A percentile compares a stretch with the other conserved stretches of the same genome.
These are phyloP conservation scores for Phoenix roebelenii DNA, from an alignment of 176 grass and related monocot species.

Conservation along the genomic window DNA sequence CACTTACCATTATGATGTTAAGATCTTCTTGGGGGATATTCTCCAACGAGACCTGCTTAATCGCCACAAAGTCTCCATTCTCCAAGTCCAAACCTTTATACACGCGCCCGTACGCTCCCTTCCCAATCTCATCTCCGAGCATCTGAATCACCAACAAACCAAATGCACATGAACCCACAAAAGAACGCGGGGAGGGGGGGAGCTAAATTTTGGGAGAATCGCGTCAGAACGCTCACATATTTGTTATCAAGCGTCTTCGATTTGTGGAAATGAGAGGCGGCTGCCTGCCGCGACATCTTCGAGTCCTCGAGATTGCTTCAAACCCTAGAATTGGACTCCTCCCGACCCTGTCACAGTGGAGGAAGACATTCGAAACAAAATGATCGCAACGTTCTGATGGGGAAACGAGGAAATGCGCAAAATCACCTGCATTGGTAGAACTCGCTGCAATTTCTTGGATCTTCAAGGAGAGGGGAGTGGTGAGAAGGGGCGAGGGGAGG, in stretches of 20 bases:
- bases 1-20: slow-evolving; percentile 86
- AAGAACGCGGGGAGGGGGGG: neutral
- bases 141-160: slow-evolving; percentile 39
- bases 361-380: too few relatives aligned
- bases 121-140: slow-evolving; percentile 96
- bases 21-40: slow-evolving; percentile 98
- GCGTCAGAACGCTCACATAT: slow-evolving; percentile 52
- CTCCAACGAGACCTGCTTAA: slow-evolving; percentile 98
- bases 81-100: slow-evolving; percentile 96
- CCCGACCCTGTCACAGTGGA: neutral
- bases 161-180: slow-evolving; percentile 11
- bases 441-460: neutral
- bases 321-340: slow-evolving; percentile 2
- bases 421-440: slow-evolving; percentile 3
- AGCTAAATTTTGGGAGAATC: neutral
- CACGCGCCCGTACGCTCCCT: slow-evolving; percentile 95
- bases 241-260: slow-evolving; percentile 95
- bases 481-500: too few relatives aligned
- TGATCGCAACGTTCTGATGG: too few relatives aligned
- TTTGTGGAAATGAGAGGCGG: slow-evolving; percentile 65
- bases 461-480: too few relatives aligned
- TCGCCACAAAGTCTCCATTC: slow-evolving; percentile 97
- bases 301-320: slow-evolving; percentile 8
- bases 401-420: neutral
- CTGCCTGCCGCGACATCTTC: slow-evolving; percentile 60